phyloP scores from a whole-genome alignment of 305 asterid genomes.

The Salvia sclarea region DNA sequence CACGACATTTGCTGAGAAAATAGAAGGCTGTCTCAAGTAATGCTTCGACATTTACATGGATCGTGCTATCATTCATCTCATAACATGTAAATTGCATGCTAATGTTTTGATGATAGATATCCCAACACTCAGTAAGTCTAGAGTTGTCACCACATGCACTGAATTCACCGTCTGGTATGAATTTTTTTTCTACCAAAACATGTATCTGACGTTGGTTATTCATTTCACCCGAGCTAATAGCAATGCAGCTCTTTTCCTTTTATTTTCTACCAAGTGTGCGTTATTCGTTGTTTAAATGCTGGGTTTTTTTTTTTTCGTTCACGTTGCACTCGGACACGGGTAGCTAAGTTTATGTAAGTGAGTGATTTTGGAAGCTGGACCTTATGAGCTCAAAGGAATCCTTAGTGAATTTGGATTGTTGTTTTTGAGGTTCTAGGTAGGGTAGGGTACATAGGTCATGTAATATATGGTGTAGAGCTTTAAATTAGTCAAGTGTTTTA shows the following conservation, averaged over 20 bases:
- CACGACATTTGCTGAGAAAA: conserved; percentile 64
- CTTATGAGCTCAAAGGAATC: not conserved
- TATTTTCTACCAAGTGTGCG: not conserved
- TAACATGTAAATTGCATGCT: conserved; percentile 24
- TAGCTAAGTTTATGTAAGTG: not conserved
- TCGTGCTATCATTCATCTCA: not conserved
- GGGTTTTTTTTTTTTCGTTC: not conserved
- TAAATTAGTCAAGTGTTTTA: no score
- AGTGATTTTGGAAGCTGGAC: not conserved
- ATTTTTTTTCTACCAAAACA: not conserved
- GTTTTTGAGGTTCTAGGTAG: no score
- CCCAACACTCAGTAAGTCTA: not conserved
- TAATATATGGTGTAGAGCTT: no score
- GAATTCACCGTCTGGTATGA: not conserved
- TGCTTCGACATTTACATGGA: not conserved
- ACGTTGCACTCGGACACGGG: not conserved
- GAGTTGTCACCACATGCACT: not conserved
- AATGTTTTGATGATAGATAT: not conserved
- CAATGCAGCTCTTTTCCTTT: conserved; percentile 4
- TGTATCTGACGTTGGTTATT: not conserved
- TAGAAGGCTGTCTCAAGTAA: conserved; percentile 32
- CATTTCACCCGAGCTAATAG: conserved; percentile 2
- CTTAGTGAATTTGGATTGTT: not conserved
- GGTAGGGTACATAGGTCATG: no score
- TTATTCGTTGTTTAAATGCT: not conserved